These are phyloP conservation scores for Orbilia blumenaviensis DNA, from an alignment of 2,329 filamentous ascomycete species.

Conservation along the genomic window DNA sequence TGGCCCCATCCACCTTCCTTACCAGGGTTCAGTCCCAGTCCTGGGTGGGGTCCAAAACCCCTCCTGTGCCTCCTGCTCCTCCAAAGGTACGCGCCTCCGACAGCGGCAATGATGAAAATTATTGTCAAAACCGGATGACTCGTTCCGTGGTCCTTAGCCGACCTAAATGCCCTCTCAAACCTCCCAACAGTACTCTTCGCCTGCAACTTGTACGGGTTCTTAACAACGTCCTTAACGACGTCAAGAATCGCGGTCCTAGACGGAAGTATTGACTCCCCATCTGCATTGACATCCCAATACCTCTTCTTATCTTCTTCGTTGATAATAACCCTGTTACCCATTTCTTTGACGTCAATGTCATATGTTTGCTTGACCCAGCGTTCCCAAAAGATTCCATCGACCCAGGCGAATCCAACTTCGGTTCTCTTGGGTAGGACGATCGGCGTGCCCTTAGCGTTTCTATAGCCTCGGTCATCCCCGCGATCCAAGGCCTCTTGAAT, in stretches of 20 bases:
- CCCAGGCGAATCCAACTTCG: slow-evolving; percentile 94
- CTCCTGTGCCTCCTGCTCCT: slow-evolving; percentile 26
- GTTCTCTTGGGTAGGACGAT: slow-evolving; percentile 92
- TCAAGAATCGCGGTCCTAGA: slow-evolving; percentile 91
- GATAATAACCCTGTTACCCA: slow-evolving; percentile 92
- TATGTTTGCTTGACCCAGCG: slow-evolving; percentile 96
- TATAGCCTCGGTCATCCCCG: slow-evolving; percentile 84
- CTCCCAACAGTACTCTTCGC: slow-evolving; percentile 79
- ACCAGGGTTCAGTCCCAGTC: slow-evolving; percentile 39
- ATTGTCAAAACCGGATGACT: slow-evolving; percentile 63
- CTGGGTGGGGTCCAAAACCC: slow-evolving; percentile 25
- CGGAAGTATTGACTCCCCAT: slow-evolving; percentile 87
- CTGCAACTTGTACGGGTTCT: slow-evolving; percentile 74
- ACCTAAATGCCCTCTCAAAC: slow-evolving; percentile 74
- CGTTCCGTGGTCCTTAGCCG: slow-evolving; percentile 61
- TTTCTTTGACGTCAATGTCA: slow-evolving; percentile 80
- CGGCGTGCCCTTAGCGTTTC: slow-evolving; percentile 86
- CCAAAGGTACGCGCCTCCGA: slow-evolving; percentile 1
- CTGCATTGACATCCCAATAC: slow-evolving; percentile 93
- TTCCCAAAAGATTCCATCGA: slow-evolving; percentile 97
- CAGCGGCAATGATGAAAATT: slow-evolving; percentile 43
- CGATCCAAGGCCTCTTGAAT: slow-evolving; percentile 97
- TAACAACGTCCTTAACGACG: slow-evolving; percentile 77
- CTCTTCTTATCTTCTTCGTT: slow-evolving; percentile 96
- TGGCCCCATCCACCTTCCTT: slow-evolving; percentile 47